A percentile compares a stretch with the other conserved stretches of the same genome.
phyloP scores from a whole-genome alignment of 2,329 filamentous ascomycete species.

The Fusarium keratoplasticum region DNA sequence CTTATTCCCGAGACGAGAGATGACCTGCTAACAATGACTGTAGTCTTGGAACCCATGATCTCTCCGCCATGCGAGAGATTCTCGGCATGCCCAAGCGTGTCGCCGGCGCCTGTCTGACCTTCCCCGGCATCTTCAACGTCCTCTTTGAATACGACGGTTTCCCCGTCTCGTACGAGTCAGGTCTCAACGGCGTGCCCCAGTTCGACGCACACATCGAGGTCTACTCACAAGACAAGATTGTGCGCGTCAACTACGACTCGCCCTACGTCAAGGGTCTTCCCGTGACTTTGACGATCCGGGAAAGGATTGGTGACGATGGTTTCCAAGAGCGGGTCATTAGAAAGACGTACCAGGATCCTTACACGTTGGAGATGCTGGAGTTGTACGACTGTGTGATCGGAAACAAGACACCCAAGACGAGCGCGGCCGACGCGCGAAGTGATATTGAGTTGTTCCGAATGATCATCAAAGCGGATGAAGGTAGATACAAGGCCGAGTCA shows the following conservation, averaged over 20 bases:
- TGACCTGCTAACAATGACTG: background rate
- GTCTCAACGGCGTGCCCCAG: slow-evolving; percentile 62
- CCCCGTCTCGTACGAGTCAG: slow-evolving; percentile 67
- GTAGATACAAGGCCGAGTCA: background rate
- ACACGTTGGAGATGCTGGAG: slow-evolving; percentile 52
- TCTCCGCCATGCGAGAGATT: slow-evolving; percentile 36
- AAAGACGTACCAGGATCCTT: slow-evolving; percentile 58
- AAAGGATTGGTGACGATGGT: slow-evolving; percentile 51
- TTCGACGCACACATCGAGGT: slow-evolving; percentile 66
- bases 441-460: slow-evolving; percentile 46
- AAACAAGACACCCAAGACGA: slow-evolving; percentile 43
- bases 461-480: background rate
- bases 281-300: slow-evolving; percentile 60
- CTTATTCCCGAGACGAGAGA: too few species aligned
- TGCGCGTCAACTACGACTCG: slow-evolving; percentile 66
- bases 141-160: slow-evolving; percentile 61
- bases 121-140: slow-evolving; percentile 49
- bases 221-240: slow-evolving; percentile 64
- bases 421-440: slow-evolving; percentile 42
- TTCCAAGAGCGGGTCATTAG: slow-evolving; percentile 54
- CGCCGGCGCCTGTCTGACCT: slow-evolving; percentile 43
- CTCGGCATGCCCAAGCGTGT: slow-evolving; percentile 36
- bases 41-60: slow-evolving; percentile 25
- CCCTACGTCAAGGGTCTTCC: slow-evolving; percentile 68
- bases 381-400: slow-evolving; percentile 46